Conservation (phyloP, 176 grass and related monocot genomes). For the Paspalum notatum region DNA sequence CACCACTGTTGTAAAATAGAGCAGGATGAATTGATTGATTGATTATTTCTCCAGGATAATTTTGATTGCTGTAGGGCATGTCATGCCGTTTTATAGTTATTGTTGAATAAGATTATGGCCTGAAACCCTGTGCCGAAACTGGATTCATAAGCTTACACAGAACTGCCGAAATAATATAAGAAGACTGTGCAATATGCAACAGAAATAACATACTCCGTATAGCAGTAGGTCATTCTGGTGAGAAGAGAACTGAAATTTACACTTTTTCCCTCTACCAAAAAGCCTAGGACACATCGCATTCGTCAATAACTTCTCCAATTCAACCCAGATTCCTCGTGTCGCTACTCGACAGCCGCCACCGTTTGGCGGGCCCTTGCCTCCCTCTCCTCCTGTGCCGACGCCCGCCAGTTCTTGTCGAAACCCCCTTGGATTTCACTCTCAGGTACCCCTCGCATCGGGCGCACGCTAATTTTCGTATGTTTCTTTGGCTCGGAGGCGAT, state of each 20-base stretch:
- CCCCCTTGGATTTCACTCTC: not conserved
- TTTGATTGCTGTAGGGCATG: no score
- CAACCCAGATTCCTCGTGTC: not conserved
- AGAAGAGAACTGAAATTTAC: not conserved
- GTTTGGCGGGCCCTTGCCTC: no score
- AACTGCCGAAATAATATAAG: not conserved
- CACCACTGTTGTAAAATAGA: slow-evolving; percentile 6
- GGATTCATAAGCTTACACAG: not conserved
- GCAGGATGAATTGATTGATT: not conserved
- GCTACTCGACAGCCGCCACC: not conserved
- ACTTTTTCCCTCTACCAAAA: not conserved
- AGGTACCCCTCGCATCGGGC: not conserved
- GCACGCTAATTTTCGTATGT: not conserved
- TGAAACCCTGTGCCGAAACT: no score
- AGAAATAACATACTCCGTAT: no score
- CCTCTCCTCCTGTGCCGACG: not conserved
- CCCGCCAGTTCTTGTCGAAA: not conserved
- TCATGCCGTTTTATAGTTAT: no score
- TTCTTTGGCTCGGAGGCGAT: not conserved
- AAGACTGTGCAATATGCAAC: not conserved
- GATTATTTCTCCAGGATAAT: no score
- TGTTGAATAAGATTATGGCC: no score
- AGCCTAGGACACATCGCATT: not conserved
- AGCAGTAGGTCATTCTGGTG: not conserved
- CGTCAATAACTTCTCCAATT: not conserved